Conservation (phyloP, 208 protist species). For the Trichomonas vaginalis region DNA sequence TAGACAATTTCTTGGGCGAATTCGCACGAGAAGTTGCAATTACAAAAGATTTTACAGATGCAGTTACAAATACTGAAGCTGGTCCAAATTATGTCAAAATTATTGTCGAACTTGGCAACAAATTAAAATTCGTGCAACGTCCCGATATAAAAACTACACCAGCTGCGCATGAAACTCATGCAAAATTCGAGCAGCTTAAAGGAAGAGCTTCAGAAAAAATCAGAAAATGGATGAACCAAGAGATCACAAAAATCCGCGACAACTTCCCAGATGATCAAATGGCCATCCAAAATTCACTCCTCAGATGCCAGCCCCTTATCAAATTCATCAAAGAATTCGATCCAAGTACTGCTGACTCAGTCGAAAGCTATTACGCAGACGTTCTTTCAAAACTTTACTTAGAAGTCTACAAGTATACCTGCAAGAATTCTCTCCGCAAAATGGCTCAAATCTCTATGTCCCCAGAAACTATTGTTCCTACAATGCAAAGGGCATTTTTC, state of each 20-base stretch:
- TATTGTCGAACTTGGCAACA: not conserved
- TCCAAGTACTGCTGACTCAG: not conserved
- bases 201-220: not conserved
- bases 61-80: not conserved
- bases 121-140: not conserved
- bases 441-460: conserved; percentile 18
- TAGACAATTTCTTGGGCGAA: not conserved
- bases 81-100: not conserved
- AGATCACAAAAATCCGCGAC: not conserved
- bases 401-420: not conserved
- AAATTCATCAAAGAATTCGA: not conserved
- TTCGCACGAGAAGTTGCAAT: not conserved
- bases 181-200: not conserved
- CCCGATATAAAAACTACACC: not conserved
- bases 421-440: not conserved
- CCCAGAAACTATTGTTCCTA: not conserved
- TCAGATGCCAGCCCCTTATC: not conserved
- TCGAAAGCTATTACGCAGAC: not conserved
- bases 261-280: not conserved
- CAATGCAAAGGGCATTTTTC: not conserved
- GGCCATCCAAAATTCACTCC: not conserved
- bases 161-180: not conserved
- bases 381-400: not conserved
- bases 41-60: not conserved
- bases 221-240: not conserved